Percentiles rank a stretch among this genome's conserved stretches.
phyloP scores from a whole-genome alignment of 2,329 filamentous ascomycete genomes.

The Scedosporium dehoogii region DNA sequence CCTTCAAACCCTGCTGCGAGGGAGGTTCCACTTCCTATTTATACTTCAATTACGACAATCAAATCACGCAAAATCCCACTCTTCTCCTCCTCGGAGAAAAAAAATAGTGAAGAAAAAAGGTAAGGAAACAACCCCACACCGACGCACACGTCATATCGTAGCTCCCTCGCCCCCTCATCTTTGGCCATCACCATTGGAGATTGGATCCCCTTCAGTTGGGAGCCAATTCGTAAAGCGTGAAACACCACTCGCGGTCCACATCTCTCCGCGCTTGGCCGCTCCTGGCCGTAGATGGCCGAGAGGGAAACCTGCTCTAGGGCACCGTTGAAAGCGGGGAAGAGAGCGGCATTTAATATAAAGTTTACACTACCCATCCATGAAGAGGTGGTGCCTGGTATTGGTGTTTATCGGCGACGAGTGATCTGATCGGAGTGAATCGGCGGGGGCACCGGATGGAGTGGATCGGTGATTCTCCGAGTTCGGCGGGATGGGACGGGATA shows the following conservation, averaged over 20 bases:
- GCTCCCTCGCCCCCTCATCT: not conserved
- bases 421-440: not conserved
- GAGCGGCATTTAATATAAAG: not conserved
- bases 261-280: not conserved
- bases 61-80: too few relatives aligned
- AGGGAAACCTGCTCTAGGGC: not conserved
- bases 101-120: too few relatives aligned
- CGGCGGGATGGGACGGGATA: not conserved
- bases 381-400: not conserved
- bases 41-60: too few relatives aligned
- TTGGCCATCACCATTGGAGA: not conserved
- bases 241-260: not conserved
- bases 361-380: not conserved
- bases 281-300: slow-evolving; percentile 1
- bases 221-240: not conserved
- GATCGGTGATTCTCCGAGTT: not conserved
- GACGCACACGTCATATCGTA: not conserved
- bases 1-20: too few relatives aligned
- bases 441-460: not conserved
- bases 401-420: not conserved
- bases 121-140: too few relatives aligned
- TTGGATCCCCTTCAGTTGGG: not conserved
- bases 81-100: too few relatives aligned
- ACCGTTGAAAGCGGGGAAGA: not conserved
- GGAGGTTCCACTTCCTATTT: too few relatives aligned